Base-by-base conservation (phyloP, 2,329 filamentous ascomycete genomes). In the Orbilia javanica region DNA sequence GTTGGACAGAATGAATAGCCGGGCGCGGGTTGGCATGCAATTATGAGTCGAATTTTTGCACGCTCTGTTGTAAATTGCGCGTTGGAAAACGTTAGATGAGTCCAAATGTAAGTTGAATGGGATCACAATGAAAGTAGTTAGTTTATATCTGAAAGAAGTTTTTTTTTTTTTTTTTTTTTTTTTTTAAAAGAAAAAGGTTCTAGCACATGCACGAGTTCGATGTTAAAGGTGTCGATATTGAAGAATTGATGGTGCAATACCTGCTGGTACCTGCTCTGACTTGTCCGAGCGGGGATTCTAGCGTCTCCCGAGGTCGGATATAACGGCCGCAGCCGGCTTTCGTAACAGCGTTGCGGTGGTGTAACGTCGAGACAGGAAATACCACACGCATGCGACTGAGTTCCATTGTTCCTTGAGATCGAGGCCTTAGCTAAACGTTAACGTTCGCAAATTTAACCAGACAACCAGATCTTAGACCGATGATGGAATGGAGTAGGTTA, bases 61-160 rank as follows among this genome's bases (percentile, higher is more conserved):
- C 10, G n/a, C 8, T 42, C 31, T 71, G 67, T 71, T 71, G 67
- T 44, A 71, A 25, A 34, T 71, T 71, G 20, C 64, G 67, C 25
- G 67, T 71, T 71, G 67, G 34, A 36, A 10, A 36, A 36, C 13
- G 13, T 36, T 36, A 36, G n/a, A n/a, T n/a, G n/a, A 36, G 29
- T 31, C 29, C 29, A 3, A 31, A 31, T 3, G 3, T 31, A 3
- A 31, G 7, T 31, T 31, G n/a, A 31, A 36, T 36, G 10, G 36
- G 11, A n/a, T n/a, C n/a, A n/a, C n/a, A n/a, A n/a, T n/a, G n/a
- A 15, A 39, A 39, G 36, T 13, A 39, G 34, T 36, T 6, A 36
- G n/a, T n/a, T n/a, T n/a, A n/a, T n/a, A n/a, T n/a, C 31, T 34
- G 31, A 34, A 10, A 34, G 31, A 10, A 34, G 31, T n/a, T n/a